Evolutionary conservation across 352 stramenopile genomes (phyloP).

Genomic region (Pythium periplocum): DNA sequence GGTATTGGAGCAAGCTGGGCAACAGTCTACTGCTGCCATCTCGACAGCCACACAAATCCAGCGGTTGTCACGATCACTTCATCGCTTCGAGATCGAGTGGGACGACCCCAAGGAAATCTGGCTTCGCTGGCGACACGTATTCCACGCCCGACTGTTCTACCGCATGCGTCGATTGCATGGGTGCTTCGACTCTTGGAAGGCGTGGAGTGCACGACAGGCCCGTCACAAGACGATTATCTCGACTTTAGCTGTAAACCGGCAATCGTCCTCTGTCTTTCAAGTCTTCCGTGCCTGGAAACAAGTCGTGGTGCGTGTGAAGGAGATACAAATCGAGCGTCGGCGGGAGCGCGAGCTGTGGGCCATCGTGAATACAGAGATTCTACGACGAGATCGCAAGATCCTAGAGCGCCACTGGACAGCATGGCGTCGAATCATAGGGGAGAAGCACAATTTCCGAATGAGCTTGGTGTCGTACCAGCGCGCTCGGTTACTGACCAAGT

Average conservation of each 20-base stretch:
- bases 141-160: slow-evolving; percentile 58
- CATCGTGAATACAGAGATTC: slow-evolving; percentile 50
- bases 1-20: too few species aligned
- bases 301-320: slow-evolving; percentile 33
- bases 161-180: slow-evolving; percentile 34
- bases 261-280: neutral
- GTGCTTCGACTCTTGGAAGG: slow-evolving; percentile 29
- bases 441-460: slow-evolving; percentile 32
- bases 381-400: slow-evolving; percentile 30
- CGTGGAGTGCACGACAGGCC: slow-evolving; percentile 13
- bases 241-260: slow-evolving; percentile 11
- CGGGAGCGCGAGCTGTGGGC: slow-evolving; percentile 53
- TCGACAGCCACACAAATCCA: slow-evolving; percentile 3
- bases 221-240: slow-evolving; percentile 15
- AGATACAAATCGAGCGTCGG: slow-evolving; percentile 35
- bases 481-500: slow-evolving; percentile 51
- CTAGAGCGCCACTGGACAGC: slow-evolving; percentile 39
- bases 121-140: slow-evolving; percentile 51
- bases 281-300: slow-evolving; percentile 36
- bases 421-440: slow-evolving; percentile 32
- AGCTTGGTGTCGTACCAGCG: slow-evolving; percentile 43
- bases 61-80: slow-evolving; percentile 39
- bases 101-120: slow-evolving; percentile 26
- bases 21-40: slow-evolving; percentile 1
- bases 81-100: slow-evolving; percentile 43